A percentile compares a stretch with the other conserved stretches of the same genome.
Conservation (phyloP, 805 yeast species). For the Starmerella powellii region DNA sequence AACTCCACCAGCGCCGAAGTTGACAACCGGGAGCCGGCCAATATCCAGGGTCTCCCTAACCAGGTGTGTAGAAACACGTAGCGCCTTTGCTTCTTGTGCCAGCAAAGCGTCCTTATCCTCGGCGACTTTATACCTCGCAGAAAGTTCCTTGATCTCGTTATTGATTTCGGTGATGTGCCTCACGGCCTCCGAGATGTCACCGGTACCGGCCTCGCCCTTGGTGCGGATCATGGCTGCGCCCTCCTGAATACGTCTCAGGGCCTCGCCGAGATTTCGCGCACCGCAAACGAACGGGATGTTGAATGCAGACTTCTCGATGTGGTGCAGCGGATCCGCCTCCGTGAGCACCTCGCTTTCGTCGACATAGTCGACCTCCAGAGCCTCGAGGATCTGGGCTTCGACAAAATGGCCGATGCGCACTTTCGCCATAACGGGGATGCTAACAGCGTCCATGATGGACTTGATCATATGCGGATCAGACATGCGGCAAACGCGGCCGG, state of each 20-base stretch:
- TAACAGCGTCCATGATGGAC: constrained; percentile 52
- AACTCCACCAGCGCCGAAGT: constrained; percentile 81
- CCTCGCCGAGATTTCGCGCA: constrained; percentile 70
- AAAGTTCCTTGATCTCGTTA: constrained; percentile 38
- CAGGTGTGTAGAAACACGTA: constrained; percentile 48
- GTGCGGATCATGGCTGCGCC: constrained; percentile 84
- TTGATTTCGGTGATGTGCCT: constrained; percentile 55
- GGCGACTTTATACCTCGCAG: constrained; percentile 24
- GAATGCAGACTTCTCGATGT: constrained; percentile 48
- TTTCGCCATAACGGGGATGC: constrained; percentile 64
- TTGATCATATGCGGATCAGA: constrained; percentile 70
- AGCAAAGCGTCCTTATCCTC: constrained; percentile 23
- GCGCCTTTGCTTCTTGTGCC: constrained; percentile 40
- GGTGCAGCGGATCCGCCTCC: constrained; percentile 61
- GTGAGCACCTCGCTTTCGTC: constrained; percentile 79
- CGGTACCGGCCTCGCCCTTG: constrained; percentile 85
- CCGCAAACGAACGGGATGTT: constrained; percentile 77
- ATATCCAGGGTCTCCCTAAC: constrained; percentile 37
- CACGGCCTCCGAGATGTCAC: constrained; percentile 74
- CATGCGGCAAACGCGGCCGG: constrained; percentile 78
- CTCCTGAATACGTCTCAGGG: constrained; percentile 62
- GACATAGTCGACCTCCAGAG: constrained; percentile 61
- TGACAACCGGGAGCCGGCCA: constrained; percentile 67
- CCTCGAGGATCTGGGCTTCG: constrained; percentile 68
- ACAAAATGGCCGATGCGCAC: constrained; percentile 73